Base-by-base conservation (phyloP, 2,329 filamentous ascomycete genomes). In the Dothidotthia symphoricarpi region DNA sequence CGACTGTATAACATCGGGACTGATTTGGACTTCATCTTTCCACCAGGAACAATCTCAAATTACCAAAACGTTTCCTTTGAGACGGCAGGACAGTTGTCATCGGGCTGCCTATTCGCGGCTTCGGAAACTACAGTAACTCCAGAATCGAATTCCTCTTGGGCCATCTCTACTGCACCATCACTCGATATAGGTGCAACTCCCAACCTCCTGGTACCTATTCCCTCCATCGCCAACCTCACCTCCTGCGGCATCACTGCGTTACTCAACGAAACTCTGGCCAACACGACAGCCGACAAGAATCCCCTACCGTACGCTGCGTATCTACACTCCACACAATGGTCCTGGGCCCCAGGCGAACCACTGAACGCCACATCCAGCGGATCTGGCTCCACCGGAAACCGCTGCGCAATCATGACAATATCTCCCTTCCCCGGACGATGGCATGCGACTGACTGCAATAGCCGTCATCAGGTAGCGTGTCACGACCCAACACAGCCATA, bases 171-270 rank as follows among this genome's bases (percentile, higher is more conserved):
- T 26, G 41, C 40, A 34, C 58, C 43, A 13, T 41, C 33, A 14
- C 34, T 61, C 16, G 35, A 45, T 34, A 13, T 60, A 24, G 32
- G 40, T 19, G 30, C 47, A 4, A 50, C 51, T n/a, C 51, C 55
- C 2, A 53, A 67, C 36, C 49, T 59, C 22, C 41, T 42, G 9
- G 33, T 24, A 6, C 48, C 52, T 0, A 57, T 65, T 12, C 36
- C 59, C 2, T 47, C 55, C 6, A 59, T 69, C 13, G 43, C 52
- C 10, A 72, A 69, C 32, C 56, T 75, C 11, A 78, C 75, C 4
- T 62, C 68, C 8, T 85, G 82, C 53, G 82, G 82, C 12, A 73
- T 84, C 27, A 80, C 79, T 1, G 74, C 80, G 0, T 61, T 77
- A 3, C 67, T 85, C 7, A 83, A 84, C 53, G 54, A 59, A 15